Evolutionary conservation across 176 grass and related monocot species (phyloP).

Genomic region (Oropetium thomaeum): DNA sequence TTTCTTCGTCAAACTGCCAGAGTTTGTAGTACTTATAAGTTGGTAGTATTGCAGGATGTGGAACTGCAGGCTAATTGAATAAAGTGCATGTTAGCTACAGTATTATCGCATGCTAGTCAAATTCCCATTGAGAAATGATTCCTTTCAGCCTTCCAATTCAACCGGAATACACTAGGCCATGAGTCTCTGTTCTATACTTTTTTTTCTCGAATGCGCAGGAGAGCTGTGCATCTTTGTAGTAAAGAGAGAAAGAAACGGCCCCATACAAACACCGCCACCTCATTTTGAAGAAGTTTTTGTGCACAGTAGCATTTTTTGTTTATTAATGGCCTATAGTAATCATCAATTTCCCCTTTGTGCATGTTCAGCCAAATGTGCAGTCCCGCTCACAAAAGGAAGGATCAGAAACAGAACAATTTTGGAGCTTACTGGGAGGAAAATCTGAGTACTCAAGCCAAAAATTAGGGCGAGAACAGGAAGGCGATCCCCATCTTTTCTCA

Average conservation of each 20-base stretch:
- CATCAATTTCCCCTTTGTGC: conserved; percentile 16
- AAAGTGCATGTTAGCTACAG: neutral
- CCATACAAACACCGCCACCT: too few relatives aligned
- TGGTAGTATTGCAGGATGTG: neutral
- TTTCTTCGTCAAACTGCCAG: neutral
- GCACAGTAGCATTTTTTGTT: neutral
- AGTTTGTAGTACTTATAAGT: neutral
- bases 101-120: too few relatives aligned
- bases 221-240: too few relatives aligned
- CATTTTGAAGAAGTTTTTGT: conserved; percentile 16
- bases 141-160: neutral
- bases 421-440: conserved; percentile 84
- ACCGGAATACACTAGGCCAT: neutral
- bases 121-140: neutral
- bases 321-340: conserved; percentile 11
- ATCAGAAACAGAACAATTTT: conserved; percentile 84
- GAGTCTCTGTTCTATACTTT: neutral
- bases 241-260: too few relatives aligned
- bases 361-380: conserved; percentile 65
- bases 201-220: too few relatives aligned
- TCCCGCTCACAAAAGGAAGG: conserved; percentile 80
- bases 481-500: conserved; percentile 78
- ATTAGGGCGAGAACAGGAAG: conserved; percentile 71
- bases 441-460: conserved; percentile 82
- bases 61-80: neutral